Conservation (phyloP, 2,329 filamentous ascomycete genomes). For the Aaosphaeria arxii region DNA sequence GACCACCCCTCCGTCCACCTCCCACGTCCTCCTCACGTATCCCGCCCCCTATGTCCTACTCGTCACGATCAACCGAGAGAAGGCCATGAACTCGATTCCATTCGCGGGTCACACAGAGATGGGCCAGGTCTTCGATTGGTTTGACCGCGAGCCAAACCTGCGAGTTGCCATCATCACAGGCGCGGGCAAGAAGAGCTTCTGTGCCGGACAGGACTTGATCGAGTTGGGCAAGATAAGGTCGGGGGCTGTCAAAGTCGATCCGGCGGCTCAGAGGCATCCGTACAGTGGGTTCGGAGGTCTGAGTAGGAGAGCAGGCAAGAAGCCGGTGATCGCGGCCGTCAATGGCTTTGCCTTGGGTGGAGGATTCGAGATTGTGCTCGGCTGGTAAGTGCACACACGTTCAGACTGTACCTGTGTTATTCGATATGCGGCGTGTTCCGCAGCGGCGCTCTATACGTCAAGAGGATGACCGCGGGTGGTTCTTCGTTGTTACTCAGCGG, state of each 20-base stretch:
- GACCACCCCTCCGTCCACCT: slow-evolving; percentile 28
- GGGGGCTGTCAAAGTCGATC: slow-evolving; percentile 19
- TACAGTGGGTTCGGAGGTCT: slow-evolving; percentile 54
- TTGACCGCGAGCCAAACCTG: slow-evolving; percentile 50
- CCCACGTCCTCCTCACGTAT: slow-evolving; percentile 42
- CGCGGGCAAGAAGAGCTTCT: slow-evolving; percentile 53
- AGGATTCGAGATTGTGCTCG: slow-evolving; percentile 56
- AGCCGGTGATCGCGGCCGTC: slow-evolving; percentile 59
- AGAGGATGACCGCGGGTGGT: too few species aligned
- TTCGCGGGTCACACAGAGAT: slow-evolving; percentile 48
- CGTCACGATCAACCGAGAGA: slow-evolving; percentile 53
- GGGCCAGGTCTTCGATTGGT: slow-evolving; percentile 51
- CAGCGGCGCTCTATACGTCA: background rate
- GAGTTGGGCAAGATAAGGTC: slow-evolving; percentile 36
- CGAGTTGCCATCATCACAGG: slow-evolving; percentile 50
- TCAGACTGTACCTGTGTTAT: background rate
- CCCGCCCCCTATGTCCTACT: slow-evolving; percentile 49
- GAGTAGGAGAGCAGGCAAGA: slow-evolving; percentile 56
- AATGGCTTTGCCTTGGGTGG: slow-evolving; percentile 58
- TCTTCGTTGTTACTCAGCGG: background rate
- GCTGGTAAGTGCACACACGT: slow-evolving; percentile 43
- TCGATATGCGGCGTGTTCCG: background rate
- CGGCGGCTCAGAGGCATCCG: slow-evolving; percentile 38
- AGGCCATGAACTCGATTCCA: slow-evolving; percentile 46
- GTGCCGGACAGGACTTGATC: slow-evolving; percentile 55